Evolutionary conservation across 306 rosid genomes (phyloP).

Genomic region (Myrica gale): DNA sequence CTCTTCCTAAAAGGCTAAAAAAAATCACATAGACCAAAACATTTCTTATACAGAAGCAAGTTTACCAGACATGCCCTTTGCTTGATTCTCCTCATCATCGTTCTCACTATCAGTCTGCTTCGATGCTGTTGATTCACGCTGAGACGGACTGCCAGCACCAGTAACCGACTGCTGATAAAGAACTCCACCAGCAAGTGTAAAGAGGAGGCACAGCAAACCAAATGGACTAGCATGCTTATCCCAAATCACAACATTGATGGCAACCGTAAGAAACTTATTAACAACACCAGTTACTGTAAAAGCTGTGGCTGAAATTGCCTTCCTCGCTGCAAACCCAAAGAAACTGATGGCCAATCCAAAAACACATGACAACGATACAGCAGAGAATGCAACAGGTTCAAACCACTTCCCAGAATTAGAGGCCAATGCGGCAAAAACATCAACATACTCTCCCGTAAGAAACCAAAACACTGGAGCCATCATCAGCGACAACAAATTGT

Average conservation of each 20-base stretch:
- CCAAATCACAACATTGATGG: conserved; percentile 86
- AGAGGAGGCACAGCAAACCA: conserved; percentile 83
- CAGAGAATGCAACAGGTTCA: conserved; percentile 49
- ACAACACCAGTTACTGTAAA: conserved; percentile 96
- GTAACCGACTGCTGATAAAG: conserved; percentile 93
- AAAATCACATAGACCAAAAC: neutral
- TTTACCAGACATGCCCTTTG: conserved; percentile 46
- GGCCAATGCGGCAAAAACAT: conserved; percentile 61
- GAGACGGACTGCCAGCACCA: conserved; percentile 37
- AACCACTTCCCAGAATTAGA: conserved; percentile 51
- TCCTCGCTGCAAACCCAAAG: conserved; percentile 93
- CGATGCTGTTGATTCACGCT: conserved; percentile 40
- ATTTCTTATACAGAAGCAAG: conserved; percentile 53
- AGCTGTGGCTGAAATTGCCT: conserved; percentile 89
- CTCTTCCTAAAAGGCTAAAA: conserved; percentile 18
- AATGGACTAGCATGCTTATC: conserved; percentile 92
- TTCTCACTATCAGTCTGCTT: conserved; percentile 46
- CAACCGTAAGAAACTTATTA: conserved; percentile 88
- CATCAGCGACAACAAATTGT: conserved; percentile 73
- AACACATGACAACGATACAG: conserved; percentile 70
- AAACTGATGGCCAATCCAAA: conserved; percentile 91
- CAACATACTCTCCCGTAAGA: conserved; percentile 71
- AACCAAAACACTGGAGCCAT: conserved; percentile 85
- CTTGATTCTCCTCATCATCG: conserved; percentile 43
- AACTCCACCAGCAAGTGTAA: conserved; percentile 80